Evolutionary conservation across 2,329 filamentous ascomycete species (phyloP).

Genomic region (Penicillium sp.): DNA sequence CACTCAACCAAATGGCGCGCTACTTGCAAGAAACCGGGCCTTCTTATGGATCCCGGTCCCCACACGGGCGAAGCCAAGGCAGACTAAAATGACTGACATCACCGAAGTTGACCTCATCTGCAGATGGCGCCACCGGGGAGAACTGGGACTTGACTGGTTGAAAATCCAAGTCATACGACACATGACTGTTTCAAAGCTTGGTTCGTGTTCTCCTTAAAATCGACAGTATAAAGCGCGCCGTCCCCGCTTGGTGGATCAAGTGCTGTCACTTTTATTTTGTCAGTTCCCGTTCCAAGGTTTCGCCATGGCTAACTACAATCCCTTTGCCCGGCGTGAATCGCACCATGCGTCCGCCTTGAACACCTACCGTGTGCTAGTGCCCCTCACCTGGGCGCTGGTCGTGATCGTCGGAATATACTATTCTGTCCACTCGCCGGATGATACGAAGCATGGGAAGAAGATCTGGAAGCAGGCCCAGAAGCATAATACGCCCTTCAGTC

Average conservation of each 20-base stretch:
- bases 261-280: background rate
- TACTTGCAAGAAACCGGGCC: too few relatives aligned
- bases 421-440: slow-evolving; percentile 61
- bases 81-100: background rate
- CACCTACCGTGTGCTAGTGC: slow-evolving; percentile 73
- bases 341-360: slow-evolving; percentile 62
- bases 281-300: background rate
- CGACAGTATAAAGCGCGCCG: background rate
- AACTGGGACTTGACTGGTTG: background rate
- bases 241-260: background rate
- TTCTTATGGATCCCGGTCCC: background rate
- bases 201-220: background rate
- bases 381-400: slow-evolving; percentile 71
- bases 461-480: slow-evolving; percentile 73
- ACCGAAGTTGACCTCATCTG: background rate
- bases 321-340: slow-evolving; percentile 69
- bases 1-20: background rate
- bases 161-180: slow-evolving; percentile 3
- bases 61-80: background rate
- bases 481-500: slow-evolving; percentile 69
- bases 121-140: background rate
- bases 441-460: slow-evolving; percentile 60
- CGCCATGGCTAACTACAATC: slow-evolving; percentile 54
- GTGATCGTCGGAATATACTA: slow-evolving; percentile 74
- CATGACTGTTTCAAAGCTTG: background rate